Evolutionary conservation across 495 filamentous ascomycete species (phyloP).

Genomic region (Podospora anserina): DNA sequence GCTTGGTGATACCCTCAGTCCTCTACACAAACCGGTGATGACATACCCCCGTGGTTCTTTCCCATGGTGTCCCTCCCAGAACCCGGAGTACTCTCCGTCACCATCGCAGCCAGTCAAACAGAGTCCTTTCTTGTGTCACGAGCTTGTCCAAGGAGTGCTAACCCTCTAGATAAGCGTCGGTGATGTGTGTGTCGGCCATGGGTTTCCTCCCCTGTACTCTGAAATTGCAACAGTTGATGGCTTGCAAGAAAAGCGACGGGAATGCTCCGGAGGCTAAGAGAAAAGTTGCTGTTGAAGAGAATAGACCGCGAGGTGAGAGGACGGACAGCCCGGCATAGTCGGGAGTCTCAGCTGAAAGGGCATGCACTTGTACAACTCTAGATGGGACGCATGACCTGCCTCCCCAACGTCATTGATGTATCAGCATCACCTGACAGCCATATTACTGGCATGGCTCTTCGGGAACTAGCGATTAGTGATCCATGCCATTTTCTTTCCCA

Average conservation of each 20-base stretch:
- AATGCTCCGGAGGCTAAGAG: too few relatives aligned
- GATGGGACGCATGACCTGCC: background rate
- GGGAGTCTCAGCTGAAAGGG: background rate
- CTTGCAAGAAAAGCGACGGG: background rate
- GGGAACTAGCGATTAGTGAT: background rate
- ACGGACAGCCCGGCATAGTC: background rate
- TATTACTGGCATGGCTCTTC: background rate
- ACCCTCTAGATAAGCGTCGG: too few relatives aligned
- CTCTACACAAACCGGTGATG: too few relatives aligned
- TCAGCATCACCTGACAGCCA: background rate
- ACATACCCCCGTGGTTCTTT: background rate
- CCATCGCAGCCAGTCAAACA: background rate
- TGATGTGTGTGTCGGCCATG: too few relatives aligned
- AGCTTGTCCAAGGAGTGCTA: too few relatives aligned
- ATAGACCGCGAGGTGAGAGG: background rate
- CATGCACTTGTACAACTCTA: background rate
- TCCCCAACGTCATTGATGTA: background rate
- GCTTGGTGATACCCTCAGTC: too few relatives aligned
- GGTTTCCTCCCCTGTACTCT: too few relatives aligned
- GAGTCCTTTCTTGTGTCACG: too few relatives aligned
- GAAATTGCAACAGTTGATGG: background rate
- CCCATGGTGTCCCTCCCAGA: background rate
- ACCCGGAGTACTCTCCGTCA: background rate
- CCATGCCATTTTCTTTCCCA: background rate
- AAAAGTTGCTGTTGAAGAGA: background rate